Base-by-base conservation (phyloP, 169 alveolate genomes). In the Cryptosporidium tyzzeri region DNA sequence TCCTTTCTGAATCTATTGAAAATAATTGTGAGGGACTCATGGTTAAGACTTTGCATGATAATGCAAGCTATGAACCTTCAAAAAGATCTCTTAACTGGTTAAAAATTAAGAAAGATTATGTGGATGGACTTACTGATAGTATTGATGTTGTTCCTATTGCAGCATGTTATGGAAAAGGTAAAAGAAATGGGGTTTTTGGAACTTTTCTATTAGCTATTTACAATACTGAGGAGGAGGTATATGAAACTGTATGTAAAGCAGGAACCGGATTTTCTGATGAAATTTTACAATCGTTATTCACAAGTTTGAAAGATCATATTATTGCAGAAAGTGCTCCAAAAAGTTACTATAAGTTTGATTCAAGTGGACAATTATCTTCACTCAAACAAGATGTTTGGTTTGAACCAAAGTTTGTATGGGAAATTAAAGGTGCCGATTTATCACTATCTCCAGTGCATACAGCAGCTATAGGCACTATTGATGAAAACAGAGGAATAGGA, bases 91-190 rank as follows among this genome's bases (percentile, higher is more conserved):
- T 97, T 71, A 98, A 97, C 74, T 99, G 99, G 99, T 95, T 99
- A 45, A 99, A 99, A 93, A 95, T 98, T 53, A 99, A 99, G 93
- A 99, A 99, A 94, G 99, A 98, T 91, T 97, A 97, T 91, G 85
- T 97, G 65, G 99, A 96, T 33, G 99, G 99, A 12, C 85, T 98
- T 86, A 97, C 98, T 0, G 99, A 99, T 93, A 95, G 99, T 59
- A 95, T 99, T 50, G 99, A 99, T 89, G 95, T 99, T 69, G 99
- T 99, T 18, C 99, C 99, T 3, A 97, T 99, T 35, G 99, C 99
- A 21, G 99, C 99, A 31, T 97, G 95, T 85, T 96, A 92, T 86
- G 99, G 99, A 48, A 92, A 91, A 55, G 98, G 98, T n/a, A 97
- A 97, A 93, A 93, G 99, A 86, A 94, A 96, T 62, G 99, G 99